Evolutionary conservation across 805 yeast species (phyloP).

Genomic region (Torulaspora gathmanii): DNA sequence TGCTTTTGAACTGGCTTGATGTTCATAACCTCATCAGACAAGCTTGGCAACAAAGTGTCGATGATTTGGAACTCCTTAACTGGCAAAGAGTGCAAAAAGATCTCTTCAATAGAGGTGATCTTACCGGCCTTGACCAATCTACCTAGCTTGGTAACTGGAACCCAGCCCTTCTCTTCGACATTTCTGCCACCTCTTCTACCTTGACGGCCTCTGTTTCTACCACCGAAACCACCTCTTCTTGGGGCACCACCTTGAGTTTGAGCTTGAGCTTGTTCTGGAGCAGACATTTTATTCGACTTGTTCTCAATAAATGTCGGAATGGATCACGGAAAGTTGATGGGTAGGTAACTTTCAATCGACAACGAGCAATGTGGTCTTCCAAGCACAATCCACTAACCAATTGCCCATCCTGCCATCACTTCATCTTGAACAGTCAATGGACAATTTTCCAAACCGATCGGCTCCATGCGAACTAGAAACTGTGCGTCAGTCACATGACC

Average conservation of each 20-base stretch:
- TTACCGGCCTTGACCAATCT: conserved; percentile 99
- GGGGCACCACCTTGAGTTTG: conserved; percentile 23
- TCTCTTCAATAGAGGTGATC: conserved; percentile 93
- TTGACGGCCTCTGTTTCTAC: conserved; percentile 54
- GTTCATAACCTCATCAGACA: conserved; percentile 99
- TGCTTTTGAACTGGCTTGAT: conserved; percentile 99
- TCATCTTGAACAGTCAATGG: too few relatives aligned
- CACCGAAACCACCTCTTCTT: conserved; percentile 52
- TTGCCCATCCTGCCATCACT: too few relatives aligned
- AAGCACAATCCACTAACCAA: not conserved
- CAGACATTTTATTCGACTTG: conserved; percentile 35
- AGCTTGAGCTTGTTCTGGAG: conserved; percentile 39
- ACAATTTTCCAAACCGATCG: too few relatives aligned
- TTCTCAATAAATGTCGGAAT: conserved; percentile 39
- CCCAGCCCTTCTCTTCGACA: conserved; percentile 98
- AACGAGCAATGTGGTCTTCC: conserved; percentile 7
- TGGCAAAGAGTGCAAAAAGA: conserved; percentile 98
- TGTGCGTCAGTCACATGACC: too few relatives aligned
- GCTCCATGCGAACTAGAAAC: too few relatives aligned
- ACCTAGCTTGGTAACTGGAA: conserved; percentile 99
- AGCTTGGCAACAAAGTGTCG: conserved; percentile 90
- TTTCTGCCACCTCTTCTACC: conserved; percentile 73
- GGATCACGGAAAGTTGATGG: conserved; percentile 48
- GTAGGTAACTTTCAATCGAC: conserved; percentile 54
- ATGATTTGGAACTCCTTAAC: conserved; percentile 99